Base-by-base conservation (phyloP, 148 eudicot genomes). In the Amaranthus palmeri region DNA sequence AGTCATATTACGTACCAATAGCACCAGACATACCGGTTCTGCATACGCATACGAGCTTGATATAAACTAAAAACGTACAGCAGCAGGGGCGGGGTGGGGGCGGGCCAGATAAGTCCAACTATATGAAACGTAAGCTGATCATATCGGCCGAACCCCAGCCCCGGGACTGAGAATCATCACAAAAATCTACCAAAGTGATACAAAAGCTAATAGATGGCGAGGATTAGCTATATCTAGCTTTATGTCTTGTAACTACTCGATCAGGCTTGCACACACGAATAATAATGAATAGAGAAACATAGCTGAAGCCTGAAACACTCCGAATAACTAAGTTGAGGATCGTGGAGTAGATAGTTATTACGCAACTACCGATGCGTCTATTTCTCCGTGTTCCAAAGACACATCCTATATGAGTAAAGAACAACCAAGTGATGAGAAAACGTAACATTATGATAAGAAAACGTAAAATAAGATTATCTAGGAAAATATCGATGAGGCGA, bases 321-420 rank as follows among this genome's bases (percentile, higher is more conserved):
- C 40, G 15, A 49, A n/a, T 41, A 14, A 15, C 12, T 0, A 15
- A 55, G 43, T 36, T 4, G 42, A 65, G 49, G 50, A 54, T 12
- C 36, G 54, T 7, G 0, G 43, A 36, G 64, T 44, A 5, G 49
- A 54, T 36, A 10, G 68, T 56, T 14, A 7, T 74, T 15, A 74
- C 41, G 17, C 71, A 57, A 10, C 47, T 56, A 50, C 44, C 0
- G 51, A 40, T 7, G 49, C 51, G 8, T 74, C 65, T n/a, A 58
- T 14, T 57, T 67, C 49, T 4, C 72, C 72, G 15, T 59, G 67
- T 41, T 47, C 45, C 60, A 75, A 75, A 42, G 72, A 75, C 43
- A 59, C 67, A 59, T 75, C 72, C 78, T 75, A 52, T 61, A 66
- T n/a, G n/a, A 48, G 13, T 55, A 56, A 14, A 25, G 49, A 64